Conservation (phyloP, 257 asterid species). For the Scutellaria baicalensis region DNA sequence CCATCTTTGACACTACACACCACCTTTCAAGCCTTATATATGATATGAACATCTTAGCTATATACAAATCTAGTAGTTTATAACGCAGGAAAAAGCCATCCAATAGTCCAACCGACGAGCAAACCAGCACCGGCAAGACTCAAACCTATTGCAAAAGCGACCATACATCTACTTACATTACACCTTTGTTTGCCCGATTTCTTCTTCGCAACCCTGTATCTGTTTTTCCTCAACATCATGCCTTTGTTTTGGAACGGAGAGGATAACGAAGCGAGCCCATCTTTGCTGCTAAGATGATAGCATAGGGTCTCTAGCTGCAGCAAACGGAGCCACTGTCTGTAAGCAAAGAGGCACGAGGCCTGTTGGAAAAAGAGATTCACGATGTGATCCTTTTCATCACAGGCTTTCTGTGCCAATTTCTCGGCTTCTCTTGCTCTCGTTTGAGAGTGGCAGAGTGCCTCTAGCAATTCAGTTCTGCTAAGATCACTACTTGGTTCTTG, state of each 20-base stretch:
- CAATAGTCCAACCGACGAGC: constrained; percentile 60
- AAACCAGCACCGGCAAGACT: constrained; percentile 69
- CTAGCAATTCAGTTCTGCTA: constrained; percentile 42
- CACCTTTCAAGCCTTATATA: not conserved
- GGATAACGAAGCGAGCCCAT: constrained; percentile 7
- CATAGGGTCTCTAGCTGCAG: constrained; percentile 53
- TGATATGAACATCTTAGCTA: not conserved
- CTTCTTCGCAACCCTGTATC: constrained; percentile 19
- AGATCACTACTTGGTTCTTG: constrained; percentile 19
- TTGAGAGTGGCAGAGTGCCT: constrained; percentile 72
- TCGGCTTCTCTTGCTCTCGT: constrained; percentile 73
- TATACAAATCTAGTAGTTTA: not conserved
- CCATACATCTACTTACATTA: constrained; percentile 19
- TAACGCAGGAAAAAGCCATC: constrained; percentile 48
- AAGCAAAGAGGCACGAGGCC: constrained; percentile 59
- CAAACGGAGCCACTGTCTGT: constrained; percentile 55
- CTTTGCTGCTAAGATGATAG: constrained; percentile 41
- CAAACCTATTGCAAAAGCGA: constrained; percentile 53
- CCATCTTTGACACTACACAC: not conserved
- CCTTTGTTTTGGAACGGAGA: constrained; percentile 11
- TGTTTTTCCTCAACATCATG: constrained; percentile 13
- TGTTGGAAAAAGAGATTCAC: constrained; percentile 52
- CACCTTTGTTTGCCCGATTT: constrained; percentile 13
- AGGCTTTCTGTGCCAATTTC: constrained; percentile 55
- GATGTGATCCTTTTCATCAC: constrained; percentile 48